Conservation (phyloP, 345 rosid species). For the Barbarea vulgaris region DNA sequence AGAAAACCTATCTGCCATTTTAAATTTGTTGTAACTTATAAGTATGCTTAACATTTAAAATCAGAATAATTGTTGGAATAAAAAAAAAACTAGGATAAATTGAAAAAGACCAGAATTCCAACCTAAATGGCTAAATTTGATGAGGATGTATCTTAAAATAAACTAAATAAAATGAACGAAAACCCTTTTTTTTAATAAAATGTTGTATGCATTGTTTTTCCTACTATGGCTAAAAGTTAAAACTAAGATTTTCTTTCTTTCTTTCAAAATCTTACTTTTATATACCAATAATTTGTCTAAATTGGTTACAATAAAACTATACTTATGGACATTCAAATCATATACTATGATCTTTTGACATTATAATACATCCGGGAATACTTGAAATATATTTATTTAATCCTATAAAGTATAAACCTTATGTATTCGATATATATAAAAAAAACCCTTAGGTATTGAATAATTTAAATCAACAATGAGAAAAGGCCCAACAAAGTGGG, state of each 20-base stretch:
- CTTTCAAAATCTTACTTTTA: neutral
- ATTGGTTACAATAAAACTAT: neutral
- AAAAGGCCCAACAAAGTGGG: conserved; percentile 26
- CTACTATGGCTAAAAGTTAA: no score
- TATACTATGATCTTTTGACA: neutral
- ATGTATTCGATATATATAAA: neutral
- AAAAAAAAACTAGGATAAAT: neutral
- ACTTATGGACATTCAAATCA: conserved; percentile 2
- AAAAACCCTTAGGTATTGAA: neutral
- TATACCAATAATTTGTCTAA: neutral
- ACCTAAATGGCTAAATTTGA: neutral
- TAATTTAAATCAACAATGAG: neutral
- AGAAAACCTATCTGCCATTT: neutral
- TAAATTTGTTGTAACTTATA: neutral
- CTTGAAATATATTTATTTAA: neutral
- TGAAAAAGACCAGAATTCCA: neutral
- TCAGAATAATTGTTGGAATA: neutral
- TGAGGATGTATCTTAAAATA: neutral
- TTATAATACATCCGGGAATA: neutral
- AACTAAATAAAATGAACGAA: neutral
- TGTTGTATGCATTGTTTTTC: neutral
- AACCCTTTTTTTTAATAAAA: neutral
- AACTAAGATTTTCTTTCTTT: no score
- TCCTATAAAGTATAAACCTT: neutral
- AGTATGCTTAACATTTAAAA: no score